Percentiles rank a stretch among this genome's conserved stretches.
Evolutionary conservation across 495 filamentous ascomycete genomes (phyloP).

Genomic region (Penicillium alfredii): DNA sequence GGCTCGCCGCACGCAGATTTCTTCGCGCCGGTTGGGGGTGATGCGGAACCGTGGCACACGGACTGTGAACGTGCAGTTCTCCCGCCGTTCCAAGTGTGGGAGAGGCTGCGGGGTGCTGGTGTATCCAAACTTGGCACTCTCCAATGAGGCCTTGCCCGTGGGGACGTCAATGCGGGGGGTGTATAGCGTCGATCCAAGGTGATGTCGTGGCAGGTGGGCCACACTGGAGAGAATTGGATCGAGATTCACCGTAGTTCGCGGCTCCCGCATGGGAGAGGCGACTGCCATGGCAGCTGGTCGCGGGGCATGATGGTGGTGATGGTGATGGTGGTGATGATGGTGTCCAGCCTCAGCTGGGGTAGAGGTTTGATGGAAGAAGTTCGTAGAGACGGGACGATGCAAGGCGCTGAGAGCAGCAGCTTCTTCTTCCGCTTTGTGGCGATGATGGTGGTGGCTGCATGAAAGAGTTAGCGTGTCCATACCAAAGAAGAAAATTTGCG

Average conservation of each 20-base stretch:
- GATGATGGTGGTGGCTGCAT: slow-evolving; percentile 68
- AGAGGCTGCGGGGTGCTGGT: slow-evolving; percentile 67
- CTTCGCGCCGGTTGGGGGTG: slow-evolving; percentile 58
- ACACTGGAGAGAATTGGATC: slow-evolving; percentile 64
- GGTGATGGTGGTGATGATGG: slow-evolving; percentile 52
- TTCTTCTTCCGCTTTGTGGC: slow-evolving; percentile 64
- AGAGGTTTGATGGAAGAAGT: slow-evolving; percentile 32
- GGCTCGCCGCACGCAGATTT: slow-evolving; percentile 69
- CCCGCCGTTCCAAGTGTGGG: slow-evolving; percentile 71
- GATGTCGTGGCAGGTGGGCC: slow-evolving; percentile 63
- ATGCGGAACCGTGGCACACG: slow-evolving; percentile 79
- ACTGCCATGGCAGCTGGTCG: slow-evolving; percentile 29
- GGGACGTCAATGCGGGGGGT: slow-evolving; percentile 44
- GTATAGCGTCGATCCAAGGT: slow-evolving; percentile 69
- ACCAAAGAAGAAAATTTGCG: slow-evolving; percentile 5
- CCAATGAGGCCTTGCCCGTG: slow-evolving; percentile 38
- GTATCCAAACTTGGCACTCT: slow-evolving; percentile 58
- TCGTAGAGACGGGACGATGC: slow-evolving; percentile 29
- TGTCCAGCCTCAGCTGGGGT: slow-evolving; percentile 29
- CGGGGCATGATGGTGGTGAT: slow-evolving; percentile 45
- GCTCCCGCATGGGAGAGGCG: slow-evolving; percentile 50
- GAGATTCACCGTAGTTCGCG: slow-evolving; percentile 56
- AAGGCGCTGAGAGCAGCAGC: slow-evolving; percentile 31
- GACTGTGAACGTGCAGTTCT: slow-evolving; percentile 86
- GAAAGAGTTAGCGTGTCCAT: slow-evolving; percentile 25